Percentiles rank a stretch among this genome's conserved stretches.
These are phyloP conservation scores for Calonectria fujianensis DNA, from an alignment of 2,329 filamentous ascomycete species.

Conservation along the genomic window DNA sequence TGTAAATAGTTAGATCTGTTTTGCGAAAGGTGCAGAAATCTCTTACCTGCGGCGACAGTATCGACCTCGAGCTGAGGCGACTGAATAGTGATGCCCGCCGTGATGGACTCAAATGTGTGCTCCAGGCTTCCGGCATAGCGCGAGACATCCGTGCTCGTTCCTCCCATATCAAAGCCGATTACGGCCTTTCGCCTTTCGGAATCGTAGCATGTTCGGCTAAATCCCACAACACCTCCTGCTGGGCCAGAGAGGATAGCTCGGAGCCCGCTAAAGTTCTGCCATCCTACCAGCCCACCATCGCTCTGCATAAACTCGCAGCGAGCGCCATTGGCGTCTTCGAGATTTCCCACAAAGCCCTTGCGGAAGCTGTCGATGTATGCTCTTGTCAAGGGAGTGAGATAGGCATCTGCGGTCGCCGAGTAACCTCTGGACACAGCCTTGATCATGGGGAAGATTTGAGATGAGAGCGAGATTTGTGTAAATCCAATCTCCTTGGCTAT, in stretches of 20 bases:
- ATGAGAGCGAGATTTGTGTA: conserved; percentile 43
- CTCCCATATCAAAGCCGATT: conserved; percentile 84
- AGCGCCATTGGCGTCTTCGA: conserved; percentile 50
- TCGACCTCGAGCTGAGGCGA: conserved; percentile 88
- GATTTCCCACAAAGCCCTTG: conserved; percentile 58
- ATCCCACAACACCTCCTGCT: conserved; percentile 85
- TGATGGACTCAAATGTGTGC: conserved; percentile 82
- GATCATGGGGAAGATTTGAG: conserved; percentile 58
- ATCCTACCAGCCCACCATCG: conserved; percentile 70
- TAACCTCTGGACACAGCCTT: conserved; percentile 63
- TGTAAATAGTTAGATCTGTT: conserved; percentile 73
- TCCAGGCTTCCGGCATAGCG: conserved; percentile 73
- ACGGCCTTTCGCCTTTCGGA: conserved; percentile 79
- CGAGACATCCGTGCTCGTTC: conserved; percentile 84
- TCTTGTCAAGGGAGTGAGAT: conserved; percentile 62
- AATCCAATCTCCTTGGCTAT: conserved; percentile 63
- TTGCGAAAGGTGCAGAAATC: too few species aligned
- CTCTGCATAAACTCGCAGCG: conserved; percentile 67
- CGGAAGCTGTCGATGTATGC: conserved; percentile 57
- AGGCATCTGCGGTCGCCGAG: conserved; percentile 64
- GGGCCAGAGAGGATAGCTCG: conserved; percentile 83
- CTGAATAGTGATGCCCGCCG: conserved; percentile 85
- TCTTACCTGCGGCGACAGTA: conserved; percentile 64
- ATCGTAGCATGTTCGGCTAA: conserved; percentile 84
- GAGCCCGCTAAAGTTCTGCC: conserved; percentile 79